Base-by-base conservation (phyloP, 1,139 yeast species). In the Candida sp. region DNA sequence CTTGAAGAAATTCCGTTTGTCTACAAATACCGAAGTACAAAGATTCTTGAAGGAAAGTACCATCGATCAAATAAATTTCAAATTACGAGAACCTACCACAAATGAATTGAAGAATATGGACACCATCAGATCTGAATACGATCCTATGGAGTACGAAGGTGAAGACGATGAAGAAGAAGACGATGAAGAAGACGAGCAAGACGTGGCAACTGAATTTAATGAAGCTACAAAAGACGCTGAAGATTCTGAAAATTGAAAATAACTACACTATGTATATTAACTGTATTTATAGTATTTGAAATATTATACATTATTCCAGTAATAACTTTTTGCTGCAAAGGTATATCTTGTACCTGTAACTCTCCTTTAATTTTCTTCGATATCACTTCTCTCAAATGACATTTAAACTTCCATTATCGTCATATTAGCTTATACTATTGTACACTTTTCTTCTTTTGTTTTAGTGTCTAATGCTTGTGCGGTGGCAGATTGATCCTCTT, bases 1-100 rank as follows among this genome's bases (percentile, higher is more conserved):
- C 53, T 78, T 93, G 59, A 88, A 87, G 68, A 85, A 91, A 58
- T 83, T 95, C 59, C 82, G 97, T 63, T 81, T 61, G 7, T 70
- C 74, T 4, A 62, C 69, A 8, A 72, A 72, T 50, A 59, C 69
- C n/a, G 76, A 73, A 52, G 73, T 77, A 45, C 77, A 78, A 47
- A 66, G 74, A 43, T 76, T 78, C 48, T 69, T 77, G 43, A 73
- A 71, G 47, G 79, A 77, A 40, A 70, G 77, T 42, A 77, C 81
- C 27, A 64, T 68, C 41, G 84, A 81, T 55, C 75, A 70, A 19
- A 72, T 89, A 41, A 80, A 82, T 45, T 70, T 84, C 50, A 72
- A 75, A 43, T 66, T 88, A 45, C 77, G 95, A 60, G 93, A 87
- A 56, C 87, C 93, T 40, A 81, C 84, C 19, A 81, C 87, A 5